Conservation (phyloP, 2,329 filamentous ascomycete species). For the Hypoxylon sp. region DNA sequence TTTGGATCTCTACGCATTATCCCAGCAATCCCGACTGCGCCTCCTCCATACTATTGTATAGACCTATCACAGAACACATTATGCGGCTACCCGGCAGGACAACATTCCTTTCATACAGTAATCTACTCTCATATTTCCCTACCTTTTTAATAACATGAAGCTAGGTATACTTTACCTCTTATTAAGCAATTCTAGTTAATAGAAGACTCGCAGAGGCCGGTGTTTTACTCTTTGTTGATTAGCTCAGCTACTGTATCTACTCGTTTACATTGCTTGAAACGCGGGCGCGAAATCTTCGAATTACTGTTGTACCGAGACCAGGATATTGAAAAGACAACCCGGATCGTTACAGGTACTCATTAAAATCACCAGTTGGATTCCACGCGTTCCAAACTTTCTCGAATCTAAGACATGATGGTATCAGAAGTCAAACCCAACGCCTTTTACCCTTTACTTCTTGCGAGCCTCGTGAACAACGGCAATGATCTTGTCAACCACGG, state of each 20-base stretch:
- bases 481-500: constrained; percentile 92
- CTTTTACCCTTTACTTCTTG: constrained; percentile 62
- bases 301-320: constrained; percentile 16
- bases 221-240: constrained; percentile 14
- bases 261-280: constrained; percentile 20
- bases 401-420: constrained; percentile 40
- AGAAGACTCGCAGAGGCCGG: constrained; percentile 8
- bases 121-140: neutral
- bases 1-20: constrained; percentile 1
- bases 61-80: constrained; percentile 10
- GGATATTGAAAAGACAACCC: constrained; percentile 5
- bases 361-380: constrained; percentile 9
- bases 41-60: constrained; percentile 13
- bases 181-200: constrained; percentile 5
- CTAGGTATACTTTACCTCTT: neutral
- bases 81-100: constrained; percentile 1
- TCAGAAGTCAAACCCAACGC: constrained; percentile 34
- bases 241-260: constrained; percentile 17
- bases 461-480: constrained; percentile 77
- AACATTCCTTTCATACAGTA: neutral
- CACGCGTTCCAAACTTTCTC: constrained; percentile 20
- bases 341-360: constrained; percentile 1
- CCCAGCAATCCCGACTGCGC: constrained; percentile 11
- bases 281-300: constrained; percentile 16
- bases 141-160: neutral